Conservation (phyloP, 192 early-diverging fungal species). For the Spinellus fusiger region DNA sequence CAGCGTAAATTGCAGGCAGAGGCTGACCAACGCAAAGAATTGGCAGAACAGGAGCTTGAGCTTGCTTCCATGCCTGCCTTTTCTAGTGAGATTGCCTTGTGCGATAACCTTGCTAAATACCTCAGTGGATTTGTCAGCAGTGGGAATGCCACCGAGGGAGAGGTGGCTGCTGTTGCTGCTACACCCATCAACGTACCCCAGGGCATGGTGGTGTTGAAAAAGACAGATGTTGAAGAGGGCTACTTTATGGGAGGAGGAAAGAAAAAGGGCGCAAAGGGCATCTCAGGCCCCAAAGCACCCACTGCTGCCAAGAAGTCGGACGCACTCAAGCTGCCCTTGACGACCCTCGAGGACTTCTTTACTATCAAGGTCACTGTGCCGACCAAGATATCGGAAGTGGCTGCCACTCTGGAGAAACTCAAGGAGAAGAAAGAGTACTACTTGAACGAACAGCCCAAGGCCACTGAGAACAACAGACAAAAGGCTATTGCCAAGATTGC, state of each 20-base stretch:
- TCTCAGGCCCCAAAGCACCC: conserved; percentile 39
- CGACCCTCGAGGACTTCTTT: conserved; percentile 74
- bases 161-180: conserved; percentile 16
- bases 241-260: conserved; percentile 64
- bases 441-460: conserved; percentile 68
- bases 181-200: conserved; percentile 58
- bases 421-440: conserved; percentile 65
- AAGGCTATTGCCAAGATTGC: conserved; percentile 83
- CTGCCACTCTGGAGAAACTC: conserved; percentile 65
- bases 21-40: conserved; percentile 58
- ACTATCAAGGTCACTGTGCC: conserved; percentile 79
- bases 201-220: conserved; percentile 74
- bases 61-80: conserved; percentile 85
- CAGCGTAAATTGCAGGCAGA: conserved; percentile 60
- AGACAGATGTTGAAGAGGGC: conserved; percentile 69
- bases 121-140: conserved; percentile 45
- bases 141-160: conserved; percentile 14
- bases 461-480: conserved; percentile 81
- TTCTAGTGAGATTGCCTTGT: conserved; percentile 76
- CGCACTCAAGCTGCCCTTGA: conserved; percentile 63
- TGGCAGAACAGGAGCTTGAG: conserved; percentile 75
- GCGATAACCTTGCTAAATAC: conserved; percentile 74
- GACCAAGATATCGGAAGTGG: conserved; percentile 59
- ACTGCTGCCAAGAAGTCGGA: conserved; percentile 37
- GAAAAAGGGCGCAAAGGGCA: conserved; percentile 59